These are phyloP conservation scores for Coemansia biformis DNA, from an alignment of 192 early-diverging fungal genomes.

Conservation along the genomic window DNA sequence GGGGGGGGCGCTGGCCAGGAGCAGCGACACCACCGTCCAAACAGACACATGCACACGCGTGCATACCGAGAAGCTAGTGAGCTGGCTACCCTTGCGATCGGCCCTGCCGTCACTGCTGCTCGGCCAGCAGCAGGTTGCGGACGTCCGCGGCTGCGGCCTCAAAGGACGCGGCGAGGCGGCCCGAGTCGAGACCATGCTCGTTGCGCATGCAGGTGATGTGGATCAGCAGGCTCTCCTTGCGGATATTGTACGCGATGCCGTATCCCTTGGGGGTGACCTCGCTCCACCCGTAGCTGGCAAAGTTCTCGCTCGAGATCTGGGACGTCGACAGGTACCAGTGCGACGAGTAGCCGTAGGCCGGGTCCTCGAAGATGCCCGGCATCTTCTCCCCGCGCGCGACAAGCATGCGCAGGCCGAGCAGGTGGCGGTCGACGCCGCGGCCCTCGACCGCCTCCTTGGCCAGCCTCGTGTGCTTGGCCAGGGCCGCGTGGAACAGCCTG, in stretches of 20 bases:
- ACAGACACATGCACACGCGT: too few relatives aligned
- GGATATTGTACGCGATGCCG: constrained; percentile 94
- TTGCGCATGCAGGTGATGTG: constrained; percentile 74
- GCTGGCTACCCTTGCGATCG: too few relatives aligned
- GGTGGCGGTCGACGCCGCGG: constrained; percentile 86
- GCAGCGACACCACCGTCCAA: too few relatives aligned
- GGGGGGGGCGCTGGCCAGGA: too few relatives aligned
- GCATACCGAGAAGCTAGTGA: too few relatives aligned
- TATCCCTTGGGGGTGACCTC: constrained; percentile 85
- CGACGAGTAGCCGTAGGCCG: constrained; percentile 69
- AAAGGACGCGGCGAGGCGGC: constrained; percentile 65
- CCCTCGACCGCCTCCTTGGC: constrained; percentile 76
- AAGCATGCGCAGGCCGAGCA: constrained; percentile 79
- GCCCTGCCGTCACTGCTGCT: neutral
- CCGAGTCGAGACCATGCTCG: constrained; percentile 51
- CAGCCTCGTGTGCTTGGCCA: constrained; percentile 72
- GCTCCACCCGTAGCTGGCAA: constrained; percentile 91
- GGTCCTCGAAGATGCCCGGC: constrained; percentile 84
- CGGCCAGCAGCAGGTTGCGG: constrained; percentile 37
- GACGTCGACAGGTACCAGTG: constrained; percentile 96
- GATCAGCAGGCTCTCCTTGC: constrained; percentile 75
- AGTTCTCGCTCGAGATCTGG: constrained; percentile 87
- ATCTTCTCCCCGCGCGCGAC: constrained; percentile 68
- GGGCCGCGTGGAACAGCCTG: constrained; percentile 66
- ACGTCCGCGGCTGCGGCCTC: constrained; percentile 84